These are phyloP conservation scores for Strigomonas culicis DNA, from an alignment of 208 protist genomes.

Conservation along the genomic window DNA sequence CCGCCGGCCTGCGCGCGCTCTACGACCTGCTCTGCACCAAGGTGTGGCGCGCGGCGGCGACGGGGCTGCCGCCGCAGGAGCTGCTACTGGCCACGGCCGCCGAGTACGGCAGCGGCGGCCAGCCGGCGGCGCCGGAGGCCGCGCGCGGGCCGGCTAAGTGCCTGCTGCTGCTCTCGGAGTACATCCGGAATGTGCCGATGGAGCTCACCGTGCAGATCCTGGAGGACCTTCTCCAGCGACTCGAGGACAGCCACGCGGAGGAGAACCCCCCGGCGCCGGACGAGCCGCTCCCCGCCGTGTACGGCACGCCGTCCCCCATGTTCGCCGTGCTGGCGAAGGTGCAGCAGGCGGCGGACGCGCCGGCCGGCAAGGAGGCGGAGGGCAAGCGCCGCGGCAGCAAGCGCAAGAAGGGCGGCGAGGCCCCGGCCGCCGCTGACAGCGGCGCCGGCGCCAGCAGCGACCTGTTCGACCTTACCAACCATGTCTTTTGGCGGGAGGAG, in stretches of 20 bases:
- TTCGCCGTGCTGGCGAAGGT: constrained; percentile 86
- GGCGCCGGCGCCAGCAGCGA: constrained; percentile 18
- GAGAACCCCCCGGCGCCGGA: background rate
- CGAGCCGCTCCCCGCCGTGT: constrained; percentile 27
- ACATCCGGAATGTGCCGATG: constrained; percentile 82
- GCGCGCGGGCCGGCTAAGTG: constrained; percentile 36
- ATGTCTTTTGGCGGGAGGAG: constrained; percentile 89
- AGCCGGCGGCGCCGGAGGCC: background rate
- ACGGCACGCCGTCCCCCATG: constrained; percentile 50
- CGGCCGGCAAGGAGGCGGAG: constrained; percentile 14
- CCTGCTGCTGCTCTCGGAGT: constrained; percentile 71
- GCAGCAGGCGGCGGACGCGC: constrained; percentile 64
- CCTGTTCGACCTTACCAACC: constrained; percentile 53
- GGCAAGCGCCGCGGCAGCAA: background rate
- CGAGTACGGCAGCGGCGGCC: background rate
- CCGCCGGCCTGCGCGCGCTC: constrained; percentile 34
- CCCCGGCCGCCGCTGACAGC: background rate
- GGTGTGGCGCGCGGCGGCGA: constrained; percentile 62
- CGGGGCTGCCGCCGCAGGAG: constrained; percentile 66
- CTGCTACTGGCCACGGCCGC: constrained; percentile 39
- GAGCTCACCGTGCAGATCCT: constrained; percentile 78
- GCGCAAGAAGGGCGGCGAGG: background rate
- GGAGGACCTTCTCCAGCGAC: constrained; percentile 46
- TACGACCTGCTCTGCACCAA: constrained; percentile 39
- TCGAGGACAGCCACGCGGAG: constrained; percentile 24